Evolutionary conservation across 345 rosid genomes (phyloP).

Genomic region (Moringa oleifera): DNA sequence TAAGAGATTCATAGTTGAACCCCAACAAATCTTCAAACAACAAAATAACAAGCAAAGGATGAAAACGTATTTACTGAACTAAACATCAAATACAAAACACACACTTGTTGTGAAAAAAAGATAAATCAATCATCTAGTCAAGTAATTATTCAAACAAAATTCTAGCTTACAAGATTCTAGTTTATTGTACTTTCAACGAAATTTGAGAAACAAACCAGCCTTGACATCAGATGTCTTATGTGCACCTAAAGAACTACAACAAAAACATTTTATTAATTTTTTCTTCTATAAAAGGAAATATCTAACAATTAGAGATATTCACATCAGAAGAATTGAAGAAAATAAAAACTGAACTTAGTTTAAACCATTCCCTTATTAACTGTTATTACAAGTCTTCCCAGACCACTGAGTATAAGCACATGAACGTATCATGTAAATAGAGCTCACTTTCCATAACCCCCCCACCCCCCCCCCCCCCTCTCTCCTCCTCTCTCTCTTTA

Average conservation of each 20-base stretch:
- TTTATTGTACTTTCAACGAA: not conserved
- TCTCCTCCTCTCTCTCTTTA: too few species aligned
- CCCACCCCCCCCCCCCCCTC: too few species aligned
- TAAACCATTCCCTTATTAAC: too few species aligned
- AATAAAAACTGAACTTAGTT: too few species aligned
- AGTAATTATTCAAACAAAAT: not conserved
- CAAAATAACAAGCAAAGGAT: slow-evolving; percentile 3
- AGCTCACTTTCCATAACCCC: not conserved
- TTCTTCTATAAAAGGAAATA: too few species aligned
- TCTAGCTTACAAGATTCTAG: not conserved
- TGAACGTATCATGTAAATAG: too few species aligned
- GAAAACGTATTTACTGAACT: slow-evolving; percentile 5
- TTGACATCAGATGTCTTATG: not conserved
- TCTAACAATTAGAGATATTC: too few species aligned
- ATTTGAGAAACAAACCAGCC: not conserved
- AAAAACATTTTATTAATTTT: not conserved
- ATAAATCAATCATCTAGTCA: not conserved
- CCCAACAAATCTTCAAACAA: slow-evolving; percentile 2
- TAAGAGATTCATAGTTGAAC: not conserved
- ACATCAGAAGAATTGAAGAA: too few species aligned
- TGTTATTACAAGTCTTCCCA: not conserved
- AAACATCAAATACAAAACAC: slow-evolving; percentile 3
- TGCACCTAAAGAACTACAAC: not conserved
- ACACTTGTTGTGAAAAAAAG: not conserved
- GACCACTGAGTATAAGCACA: not conserved